Base-by-base conservation (phyloP, 306 rosid species). In the Lotus japonicus region DNA sequence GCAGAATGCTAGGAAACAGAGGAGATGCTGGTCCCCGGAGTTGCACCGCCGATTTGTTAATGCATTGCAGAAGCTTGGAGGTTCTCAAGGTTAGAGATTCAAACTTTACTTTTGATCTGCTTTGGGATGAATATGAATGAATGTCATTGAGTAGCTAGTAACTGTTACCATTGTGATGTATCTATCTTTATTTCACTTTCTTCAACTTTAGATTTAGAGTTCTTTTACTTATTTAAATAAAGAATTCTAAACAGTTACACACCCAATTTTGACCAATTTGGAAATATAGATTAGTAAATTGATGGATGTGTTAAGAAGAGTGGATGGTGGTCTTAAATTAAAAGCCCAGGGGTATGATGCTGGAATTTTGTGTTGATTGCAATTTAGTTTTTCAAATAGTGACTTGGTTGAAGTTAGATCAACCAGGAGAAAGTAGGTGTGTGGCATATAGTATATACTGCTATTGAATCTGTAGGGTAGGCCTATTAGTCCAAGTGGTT, bases 11-110 rank as follows among this genome's bases (percentile, higher is more conserved):
- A 72, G 97, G 80, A 95, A 95, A 66, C 99, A 87, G 84, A 87
- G 99, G 75, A 80, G 99, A 53, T 90, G 99, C 82, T 95, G 99
- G 99, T 95, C 99, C 0, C 97, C 96, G 0, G 99, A 95, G 71
- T 75, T 95, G 87, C 99, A 95, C 57, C 69, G 96, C 26, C 67
- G 92, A 59, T 95, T 95, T 42, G 89, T 88, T 45, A 88, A 71
- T 80, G 95, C 99, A 12, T 79, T 95, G 88, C 95, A 90, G 78
- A 92, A 90, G 80, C 96, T 95, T 7, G 99, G 99, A 55, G 99
- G 99, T 61, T 82, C 96, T 77, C 99, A 90, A 82, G 99, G 99
- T 95, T 46, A 73, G 89, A 66, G 26, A 43, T 62, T 79, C 43
- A 71, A 64, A 33, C 17, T 59, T 55, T 61, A 33, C 17, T 63